Evolutionary conservation across 306 rosid genomes (phyloP).

Genomic region (Spatholobus suberectus): DNA sequence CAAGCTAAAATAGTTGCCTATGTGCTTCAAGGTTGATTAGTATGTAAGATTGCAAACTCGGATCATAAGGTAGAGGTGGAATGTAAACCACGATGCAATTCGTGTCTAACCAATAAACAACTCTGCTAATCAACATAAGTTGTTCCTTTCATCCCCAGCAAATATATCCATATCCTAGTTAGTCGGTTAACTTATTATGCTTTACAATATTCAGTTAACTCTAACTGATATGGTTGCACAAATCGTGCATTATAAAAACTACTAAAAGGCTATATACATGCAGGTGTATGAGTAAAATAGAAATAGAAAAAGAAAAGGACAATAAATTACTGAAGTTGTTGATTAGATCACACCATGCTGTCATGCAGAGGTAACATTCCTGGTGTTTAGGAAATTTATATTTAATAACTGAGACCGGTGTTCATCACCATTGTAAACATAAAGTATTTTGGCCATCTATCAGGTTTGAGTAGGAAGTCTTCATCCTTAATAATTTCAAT

Average conservation of each 20-base stretch:
- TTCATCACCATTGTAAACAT: constrained; percentile 31
- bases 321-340: background rate
- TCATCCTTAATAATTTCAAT: constrained; percentile 36
- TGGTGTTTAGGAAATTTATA: constrained; percentile 1
- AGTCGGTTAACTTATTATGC: background rate
- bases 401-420: background rate
- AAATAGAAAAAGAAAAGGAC: too few species aligned
- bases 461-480: constrained; percentile 39
- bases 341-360: background rate
- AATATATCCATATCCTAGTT: background rate
- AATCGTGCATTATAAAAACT: constrained; percentile 20
- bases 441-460: constrained; percentile 43
- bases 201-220: background rate
- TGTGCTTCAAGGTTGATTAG: background rate
- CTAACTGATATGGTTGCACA: background rate
- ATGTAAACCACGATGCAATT: constrained; percentile 36
- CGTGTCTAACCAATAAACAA: constrained; percentile 36
- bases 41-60: background rate
- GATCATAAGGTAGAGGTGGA: background rate
- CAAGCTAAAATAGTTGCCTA: background rate
- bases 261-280: background rate
- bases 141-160: background rate
- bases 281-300: background rate
- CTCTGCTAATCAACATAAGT: background rate
- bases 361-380: constrained; percentile 19